Base-by-base conservation (phyloP, 441 rosid genomes). In the Jatropha podagrica region DNA sequence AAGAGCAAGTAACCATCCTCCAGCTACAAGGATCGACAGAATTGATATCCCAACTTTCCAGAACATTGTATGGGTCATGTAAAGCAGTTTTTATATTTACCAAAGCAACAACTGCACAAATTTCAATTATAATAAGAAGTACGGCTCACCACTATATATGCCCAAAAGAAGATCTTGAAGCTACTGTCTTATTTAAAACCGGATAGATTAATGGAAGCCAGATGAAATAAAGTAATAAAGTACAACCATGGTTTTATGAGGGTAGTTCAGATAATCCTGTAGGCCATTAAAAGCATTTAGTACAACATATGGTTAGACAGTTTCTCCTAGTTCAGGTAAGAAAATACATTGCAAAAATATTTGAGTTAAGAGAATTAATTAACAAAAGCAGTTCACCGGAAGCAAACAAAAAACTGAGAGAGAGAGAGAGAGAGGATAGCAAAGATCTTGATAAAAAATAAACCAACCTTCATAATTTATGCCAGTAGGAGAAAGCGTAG, bases 1-100 rank as follows among this genome's bases (percentile, higher is more conserved):
- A 4, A 14, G 91, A 77, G 83, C 98, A 95, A 77, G 92, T 87
- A 68, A 95, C 86, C 98, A 95, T 92, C 82, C 94, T 90, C 98
- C 97, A 95, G 84, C 97, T 90, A 87, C 98, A 95, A 69, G 99
- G 99, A 88, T 93, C 98, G 49, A 95, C 98, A 76, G 98, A 91
- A 81, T 85, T 93, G 69, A 83, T 86, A 83, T 95, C 98, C 98
- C 97, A 95, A 76, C 89, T 85, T 76, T 90, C 97, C 79, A 95
- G 83, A 79, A 93, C 94, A 82, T 86, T 90, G 84, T 95, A 86
- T 0, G 97, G 97, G 69, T 95, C 98, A 66, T 79, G 94, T 65
- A 95, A 85, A 76, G 87, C 90, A 65, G 38, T 81, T 85, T 93
- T 95, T 59, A 95, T 87, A 75, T 88, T 91, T 81, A 89, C 87